These are phyloP conservation scores for Pseudozyma pruni DNA, from an alignment of 1,284 basidiomycete genomes.

Conservation along the genomic window DNA sequence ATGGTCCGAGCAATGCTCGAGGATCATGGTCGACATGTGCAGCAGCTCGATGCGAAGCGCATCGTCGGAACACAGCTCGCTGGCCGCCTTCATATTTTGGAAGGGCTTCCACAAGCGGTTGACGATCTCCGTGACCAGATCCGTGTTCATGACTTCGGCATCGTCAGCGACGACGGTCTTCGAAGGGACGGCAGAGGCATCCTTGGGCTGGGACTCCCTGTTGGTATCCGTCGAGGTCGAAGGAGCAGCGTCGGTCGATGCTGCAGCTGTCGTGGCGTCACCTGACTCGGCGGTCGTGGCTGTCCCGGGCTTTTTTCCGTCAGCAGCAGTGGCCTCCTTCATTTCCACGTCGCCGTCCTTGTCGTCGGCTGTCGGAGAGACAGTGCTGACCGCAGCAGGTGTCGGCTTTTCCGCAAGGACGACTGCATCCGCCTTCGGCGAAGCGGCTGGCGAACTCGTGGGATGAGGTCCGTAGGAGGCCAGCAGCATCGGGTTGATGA, in stretches of 20 bases:
- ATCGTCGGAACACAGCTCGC: conserved; percentile 75
- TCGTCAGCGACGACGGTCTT: conserved; percentile 21
- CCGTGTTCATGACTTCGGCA: conserved; percentile 72
- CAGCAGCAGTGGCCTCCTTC: conserved; percentile 19
- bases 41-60: conserved; percentile 89
- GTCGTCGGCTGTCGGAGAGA: conserved; percentile 50
- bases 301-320: conserved; percentile 22
- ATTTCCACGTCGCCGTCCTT: conserved; percentile 70
- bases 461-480: conserved; percentile 73
- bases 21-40: conserved; percentile 87
- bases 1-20: conserved; percentile 82
- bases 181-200: conserved; percentile 66
- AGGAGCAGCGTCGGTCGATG: conserved; percentile 5
- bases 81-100: conserved; percentile 70
- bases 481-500: conserved; percentile 88
- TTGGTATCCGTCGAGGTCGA: conserved; percentile 4
- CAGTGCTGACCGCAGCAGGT: background rate
- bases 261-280: background rate
- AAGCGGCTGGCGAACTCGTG: conserved; percentile 21
- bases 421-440: conserved; percentile 16
- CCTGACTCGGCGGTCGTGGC: conserved; percentile 3
- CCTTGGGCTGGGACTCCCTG: conserved; percentile 53
- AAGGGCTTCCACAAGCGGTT: conserved; percentile 83
- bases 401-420: conserved; percentile 8
- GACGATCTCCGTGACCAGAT: conserved; percentile 78